phyloP scores from a whole-genome alignment of 345 rosid species.

The Camelina hispida region DNA sequence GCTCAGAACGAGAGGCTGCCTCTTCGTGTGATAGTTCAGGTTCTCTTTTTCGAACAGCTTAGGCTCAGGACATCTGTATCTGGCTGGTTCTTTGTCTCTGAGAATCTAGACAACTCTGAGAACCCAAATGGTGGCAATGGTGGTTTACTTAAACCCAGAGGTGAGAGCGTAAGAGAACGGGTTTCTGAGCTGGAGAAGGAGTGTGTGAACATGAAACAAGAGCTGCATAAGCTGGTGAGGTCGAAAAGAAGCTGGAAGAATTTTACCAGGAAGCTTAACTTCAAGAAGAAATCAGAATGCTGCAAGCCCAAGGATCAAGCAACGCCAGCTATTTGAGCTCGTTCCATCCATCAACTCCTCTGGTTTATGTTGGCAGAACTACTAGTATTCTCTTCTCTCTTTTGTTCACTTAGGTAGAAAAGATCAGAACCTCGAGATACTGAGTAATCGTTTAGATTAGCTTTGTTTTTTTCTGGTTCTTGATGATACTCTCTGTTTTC shows the following conservation, averaged over 20 bases:
- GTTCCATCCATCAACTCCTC: not conserved
- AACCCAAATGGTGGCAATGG: slow-evolving; percentile 45
- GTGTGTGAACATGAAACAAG: slow-evolving; percentile 68
- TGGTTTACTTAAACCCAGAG: slow-evolving; percentile 36
- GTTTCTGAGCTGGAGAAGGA: slow-evolving; percentile 74
- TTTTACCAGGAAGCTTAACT: slow-evolving; percentile 58
- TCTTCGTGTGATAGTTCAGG: slow-evolving; percentile 78
- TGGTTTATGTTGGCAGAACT: slow-evolving; percentile 3
- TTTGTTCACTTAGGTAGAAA: slow-evolving; percentile 29
- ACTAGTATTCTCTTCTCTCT: slow-evolving; percentile 9
- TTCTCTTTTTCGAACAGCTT: slow-evolving; percentile 78
- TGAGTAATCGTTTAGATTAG: slow-evolving; percentile 17
- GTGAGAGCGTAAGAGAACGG: slow-evolving; percentile 55
- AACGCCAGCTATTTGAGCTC: slow-evolving; percentile 36
- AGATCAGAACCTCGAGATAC: slow-evolving; percentile 16
- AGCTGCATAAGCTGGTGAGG: slow-evolving; percentile 62
- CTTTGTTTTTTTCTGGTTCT: slow-evolving; percentile 32
- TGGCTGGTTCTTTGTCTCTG: slow-evolving; percentile 77
- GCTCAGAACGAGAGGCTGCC: slow-evolving; percentile 90
- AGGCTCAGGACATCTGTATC: slow-evolving; percentile 73
- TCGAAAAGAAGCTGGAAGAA: slow-evolving; percentile 64
- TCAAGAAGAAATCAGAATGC: slow-evolving; percentile 59
- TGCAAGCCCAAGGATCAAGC: slow-evolving; percentile 57
- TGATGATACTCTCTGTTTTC: slow-evolving; percentile 27
- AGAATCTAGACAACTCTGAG: slow-evolving; percentile 57